Evolutionary conservation across 768 basidiomycete species (phyloP).

Genomic region (Tulasnella sp.): DNA sequence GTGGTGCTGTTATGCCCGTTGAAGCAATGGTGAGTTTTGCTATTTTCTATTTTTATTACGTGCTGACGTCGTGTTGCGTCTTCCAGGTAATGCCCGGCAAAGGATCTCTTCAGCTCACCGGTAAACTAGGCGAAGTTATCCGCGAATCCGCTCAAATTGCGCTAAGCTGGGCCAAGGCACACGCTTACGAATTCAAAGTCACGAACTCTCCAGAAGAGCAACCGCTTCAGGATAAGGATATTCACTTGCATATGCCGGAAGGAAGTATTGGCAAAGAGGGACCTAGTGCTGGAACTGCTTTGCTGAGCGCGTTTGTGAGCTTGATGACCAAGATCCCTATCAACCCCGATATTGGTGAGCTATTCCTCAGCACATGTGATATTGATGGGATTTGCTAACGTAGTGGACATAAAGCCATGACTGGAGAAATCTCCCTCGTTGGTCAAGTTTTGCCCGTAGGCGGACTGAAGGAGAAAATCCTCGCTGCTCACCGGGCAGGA

Average conservation of each 20-base stretch:
- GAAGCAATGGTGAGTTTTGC: conserved; percentile 68
- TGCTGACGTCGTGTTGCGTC: conserved; percentile 13
- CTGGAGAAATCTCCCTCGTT: conserved; percentile 91
- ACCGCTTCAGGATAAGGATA: conserved; percentile 71
- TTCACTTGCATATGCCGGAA: conserved; percentile 96
- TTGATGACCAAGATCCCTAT: conserved; percentile 79
- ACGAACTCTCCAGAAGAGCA: conserved; percentile 57
- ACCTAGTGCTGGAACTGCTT: conserved; percentile 90
- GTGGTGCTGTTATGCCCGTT: conserved; percentile 92
- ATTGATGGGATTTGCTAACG: neutral
- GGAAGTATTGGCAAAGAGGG: conserved; percentile 91
- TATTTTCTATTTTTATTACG: neutral
- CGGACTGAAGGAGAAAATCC: conserved; percentile 89
- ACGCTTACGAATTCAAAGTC: conserved; percentile 81
- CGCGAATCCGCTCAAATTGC: conserved; percentile 93
- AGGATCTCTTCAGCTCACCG: conserved; percentile 81
- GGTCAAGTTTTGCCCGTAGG: conserved; percentile 95
- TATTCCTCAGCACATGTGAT: neutral
- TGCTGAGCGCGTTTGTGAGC: conserved; percentile 81
- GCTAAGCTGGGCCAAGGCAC: conserved; percentile 81
- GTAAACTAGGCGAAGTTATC: conserved; percentile 97
- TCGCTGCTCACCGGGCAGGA: conserved; percentile 92
- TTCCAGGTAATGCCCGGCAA: conserved; percentile 92
- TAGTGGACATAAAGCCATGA: conserved; percentile 59
- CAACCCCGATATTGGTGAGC: conserved; percentile 75